Evolutionary conservation across 2,329 filamentous ascomycete genomes (phyloP).

Genomic region (Phaeosphaeriaceae sp.): DNA sequence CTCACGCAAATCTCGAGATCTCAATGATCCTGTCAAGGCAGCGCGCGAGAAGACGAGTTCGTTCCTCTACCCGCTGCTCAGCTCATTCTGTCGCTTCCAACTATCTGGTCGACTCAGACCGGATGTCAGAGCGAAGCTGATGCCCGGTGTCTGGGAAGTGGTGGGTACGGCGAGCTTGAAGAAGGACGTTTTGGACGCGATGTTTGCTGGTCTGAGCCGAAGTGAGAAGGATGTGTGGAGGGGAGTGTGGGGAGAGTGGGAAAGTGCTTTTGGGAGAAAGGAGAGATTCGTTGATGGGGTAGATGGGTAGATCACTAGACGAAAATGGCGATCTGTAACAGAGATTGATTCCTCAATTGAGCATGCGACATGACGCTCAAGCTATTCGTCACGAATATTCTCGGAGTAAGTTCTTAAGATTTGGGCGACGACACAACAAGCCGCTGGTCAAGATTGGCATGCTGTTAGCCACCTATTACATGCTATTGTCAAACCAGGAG

Average conservation of each 20-base stretch:
- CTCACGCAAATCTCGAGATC: constrained; percentile 41
- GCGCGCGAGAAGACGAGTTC: constrained; percentile 65
- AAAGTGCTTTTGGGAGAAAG: constrained; percentile 33
- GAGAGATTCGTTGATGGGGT: constrained; percentile 9
- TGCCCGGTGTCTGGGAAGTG: constrained; percentile 59
- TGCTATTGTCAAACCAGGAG: not conserved
- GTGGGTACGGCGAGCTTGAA: constrained; percentile 42
- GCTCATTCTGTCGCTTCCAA: constrained; percentile 63
- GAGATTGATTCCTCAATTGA: too few relatives aligned
- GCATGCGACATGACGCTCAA: too few relatives aligned
- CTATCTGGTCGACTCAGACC: constrained; percentile 58
- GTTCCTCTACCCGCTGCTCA: constrained; percentile 65
- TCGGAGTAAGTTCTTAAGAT: not conserved
- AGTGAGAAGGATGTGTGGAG: constrained; percentile 48
- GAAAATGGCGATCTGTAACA: too few relatives aligned
- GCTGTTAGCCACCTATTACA: not conserved
- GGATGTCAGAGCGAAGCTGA: constrained; percentile 65
- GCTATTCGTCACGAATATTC: not conserved
- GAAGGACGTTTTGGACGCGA: constrained; percentile 40
- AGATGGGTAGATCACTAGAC: not conserved
- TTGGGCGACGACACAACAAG: not conserved
- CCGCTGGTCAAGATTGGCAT: not conserved
- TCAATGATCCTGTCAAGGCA: constrained; percentile 68
- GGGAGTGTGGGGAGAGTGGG: constrained; percentile 48
- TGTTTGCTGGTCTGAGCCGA: constrained; percentile 47